Base-by-base conservation (phyloP, 495 filamentous ascomycete genomes). In the Recurvomyces mirabilis region DNA sequence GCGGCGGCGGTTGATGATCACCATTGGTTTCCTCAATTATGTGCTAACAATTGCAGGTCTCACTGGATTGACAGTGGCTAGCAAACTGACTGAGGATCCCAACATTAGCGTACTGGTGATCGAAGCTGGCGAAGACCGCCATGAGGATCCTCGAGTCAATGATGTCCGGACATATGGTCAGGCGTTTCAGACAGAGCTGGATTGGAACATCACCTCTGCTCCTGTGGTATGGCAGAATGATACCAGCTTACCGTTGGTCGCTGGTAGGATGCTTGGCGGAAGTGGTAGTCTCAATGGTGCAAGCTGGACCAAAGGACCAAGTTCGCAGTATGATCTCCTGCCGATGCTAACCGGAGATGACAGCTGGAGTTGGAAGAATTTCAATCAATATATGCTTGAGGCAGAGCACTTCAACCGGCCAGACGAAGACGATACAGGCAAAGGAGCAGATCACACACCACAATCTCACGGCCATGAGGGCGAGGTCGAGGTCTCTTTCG, bases 11-110 rank as follows among this genome's bases (percentile, higher is more conserved):
- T 14, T 10, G 18, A 17, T n/a, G 6, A 14, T 35, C 6, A 11
- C 32, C n/a, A 35, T 35, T n/a, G 6, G 6, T n/a, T 14, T 35
- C n/a, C 32, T 6, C 32, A 17, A 10, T 35, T 17, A 6, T 9
- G 5, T 17, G 6, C 7, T 11, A 30, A 30, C 26, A n/a, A 30
- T 9, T 30, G 9, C 32, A 35, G 5, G 35, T 17, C 20, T 28
- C 10, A 41, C 33, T 3, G 50, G 50, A 6, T 26, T 53, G 26
- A 49, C 50, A 12, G 46, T 49, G 1, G 50, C 50, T n/a, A 49
- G 48, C 28, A 45, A 39, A 9, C 46, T 53, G 13, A 32, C 46
- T 21, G 38, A 41, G 15, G 22, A 41, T 17, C 21, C 38, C n/a
- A 17, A 41, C 38, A 41, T 25, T 17, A 11, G 34, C 14, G 43